Conservation (phyloP, 441 rosid species). For the Daphne laureola region DNA sequence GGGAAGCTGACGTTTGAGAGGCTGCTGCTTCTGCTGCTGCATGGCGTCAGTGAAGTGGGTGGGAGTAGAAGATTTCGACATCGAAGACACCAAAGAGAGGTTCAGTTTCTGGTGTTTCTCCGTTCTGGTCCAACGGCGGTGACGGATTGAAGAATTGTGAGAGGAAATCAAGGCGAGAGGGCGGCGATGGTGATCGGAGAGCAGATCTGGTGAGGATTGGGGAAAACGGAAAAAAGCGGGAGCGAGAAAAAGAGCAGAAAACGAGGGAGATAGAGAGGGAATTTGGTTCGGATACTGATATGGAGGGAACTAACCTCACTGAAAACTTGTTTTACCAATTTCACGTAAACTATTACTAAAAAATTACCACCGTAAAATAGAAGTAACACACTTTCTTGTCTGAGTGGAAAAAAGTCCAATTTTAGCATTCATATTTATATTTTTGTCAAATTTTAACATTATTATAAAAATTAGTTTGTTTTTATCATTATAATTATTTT, state of each 20-base stretch:
- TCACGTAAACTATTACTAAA: too few relatives aligned
- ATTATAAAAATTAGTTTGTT: too few relatives aligned
- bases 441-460: too few relatives aligned
- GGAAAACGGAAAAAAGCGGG: conserved; percentile 44
- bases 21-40: conserved; percentile 10
- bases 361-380: too few relatives aligned
- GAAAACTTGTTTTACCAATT: too few relatives aligned
- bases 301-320: conserved; percentile 56
- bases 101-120: background rate
- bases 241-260: conserved; percentile 40
- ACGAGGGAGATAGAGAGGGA: conserved; percentile 66
- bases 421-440: too few relatives aligned
- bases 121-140: conserved; percentile 4
- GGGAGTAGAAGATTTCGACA: conserved; percentile 43
- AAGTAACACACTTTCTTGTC: too few relatives aligned
- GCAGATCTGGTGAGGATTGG: conserved; percentile 33
- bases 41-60: conserved; percentile 19
- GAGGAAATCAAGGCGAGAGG: conserved; percentile 6
- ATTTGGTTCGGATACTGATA: conserved; percentile 78
- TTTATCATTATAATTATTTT: too few relatives aligned
- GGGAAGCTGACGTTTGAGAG: conserved; percentile 41
- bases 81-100: conserved; percentile 11
- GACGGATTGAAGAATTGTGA: background rate
- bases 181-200: background rate
- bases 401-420: too few relatives aligned